Evolutionary conservation across 176 grass and related monocot genomes (phyloP).

Genomic region (Panicum miliaceum): DNA sequence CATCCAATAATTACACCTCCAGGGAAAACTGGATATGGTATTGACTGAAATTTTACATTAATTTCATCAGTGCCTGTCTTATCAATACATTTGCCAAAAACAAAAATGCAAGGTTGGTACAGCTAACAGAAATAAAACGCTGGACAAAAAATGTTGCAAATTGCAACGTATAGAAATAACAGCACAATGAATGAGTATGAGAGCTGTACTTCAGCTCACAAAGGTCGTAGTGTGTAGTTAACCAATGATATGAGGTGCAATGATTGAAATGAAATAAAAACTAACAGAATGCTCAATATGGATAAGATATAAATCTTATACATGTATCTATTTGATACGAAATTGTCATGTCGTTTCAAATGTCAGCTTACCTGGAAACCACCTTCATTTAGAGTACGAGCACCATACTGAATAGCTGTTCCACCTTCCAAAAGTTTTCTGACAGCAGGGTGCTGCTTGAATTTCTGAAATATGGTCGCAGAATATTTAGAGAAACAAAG

Average conservation of each 20-base stretch:
- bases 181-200: conserved; percentile 21
- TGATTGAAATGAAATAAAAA: conserved; percentile 17
- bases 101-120: background rate
- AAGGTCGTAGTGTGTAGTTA: background rate
- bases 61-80: conserved; percentile 25
- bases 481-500: conserved; percentile 1
- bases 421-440: conserved; percentile 77
- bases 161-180: background rate
- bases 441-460: conserved; percentile 86
- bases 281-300: background rate
- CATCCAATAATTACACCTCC: conserved; percentile 97
- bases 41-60: conserved; percentile 66
- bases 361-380: conserved; percentile 75
- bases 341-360: background rate
- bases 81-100: background rate
- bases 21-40: conserved; percentile 93
- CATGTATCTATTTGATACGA: background rate
- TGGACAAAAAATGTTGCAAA: background rate
- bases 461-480: conserved; percentile 65
- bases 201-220: conserved; percentile 2
- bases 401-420: conserved; percentile 87
- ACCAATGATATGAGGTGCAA: background rate
- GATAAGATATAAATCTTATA: background rate
- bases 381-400: conserved; percentile 97
- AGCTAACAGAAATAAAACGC: background rate